Base-by-base conservation (phyloP, 2,329 filamentous ascomycete genomes). In the Claviceps arundinis region DNA sequence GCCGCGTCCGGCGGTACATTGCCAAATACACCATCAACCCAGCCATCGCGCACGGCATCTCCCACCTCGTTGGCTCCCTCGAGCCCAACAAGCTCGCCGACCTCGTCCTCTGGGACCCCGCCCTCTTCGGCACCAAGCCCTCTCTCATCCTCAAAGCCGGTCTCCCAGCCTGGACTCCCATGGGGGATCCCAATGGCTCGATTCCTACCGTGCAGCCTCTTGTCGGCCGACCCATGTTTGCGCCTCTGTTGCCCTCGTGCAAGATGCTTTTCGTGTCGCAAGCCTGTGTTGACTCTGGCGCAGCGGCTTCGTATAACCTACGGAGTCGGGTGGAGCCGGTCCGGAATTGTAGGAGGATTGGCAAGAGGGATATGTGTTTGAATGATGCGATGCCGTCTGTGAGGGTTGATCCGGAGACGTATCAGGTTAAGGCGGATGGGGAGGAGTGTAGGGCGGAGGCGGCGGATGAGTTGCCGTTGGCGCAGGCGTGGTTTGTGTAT, bases 11-110 rank as follows among this genome's bases (percentile, higher is more conserved):
- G 73, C 72, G 91, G 26, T 97, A 97, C 65, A 76, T 97, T 46
- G 89, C 85, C 71, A 97, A 97, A 72, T 96, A 96, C 68, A 97
- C 91, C 22, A 83, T 97, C 70, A 97, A 97, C 69, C 89, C 91
- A 1, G 89, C 91, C 11, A 75, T 96, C 56, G 82, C 90, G 0
- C 91, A 97, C 68, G 91, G 91, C 2, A 94, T 97, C 82, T 70
- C 75, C 0, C 91, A 96, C 65, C 62, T 95, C 2, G 80, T 97
- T 56, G 91, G 91, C 7, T 91, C 86, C 59, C 70, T 96, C 51
- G 89, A 96, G 70, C 80, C 89, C 0, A 90, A 89, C 49, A 96
- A 95, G 70, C 68, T 95, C 47, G 91, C 91, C 0, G 91, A 97
- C 66, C 66, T 97, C 47, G 87, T 94, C 1, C 63, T 96, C 6